Conservation (phyloP, 148 eudicot species). For the Diospyros kaki region DNA sequence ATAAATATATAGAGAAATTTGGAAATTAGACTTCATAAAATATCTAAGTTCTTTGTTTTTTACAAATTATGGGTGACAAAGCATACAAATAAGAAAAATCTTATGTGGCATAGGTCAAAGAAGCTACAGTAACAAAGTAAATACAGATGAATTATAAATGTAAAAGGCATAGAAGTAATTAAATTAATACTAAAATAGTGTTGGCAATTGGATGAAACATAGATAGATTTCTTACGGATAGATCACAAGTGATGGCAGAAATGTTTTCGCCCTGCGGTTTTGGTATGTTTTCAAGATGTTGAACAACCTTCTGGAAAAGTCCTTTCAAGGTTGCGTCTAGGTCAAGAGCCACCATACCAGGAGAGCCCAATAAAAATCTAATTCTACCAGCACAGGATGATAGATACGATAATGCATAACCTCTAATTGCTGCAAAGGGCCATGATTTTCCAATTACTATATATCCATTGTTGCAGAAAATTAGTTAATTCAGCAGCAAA, state of each 20-base stretch:
- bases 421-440: conserved; percentile 78
- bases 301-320: conserved; percentile 83
- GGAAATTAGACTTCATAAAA: background rate
- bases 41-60: background rate
- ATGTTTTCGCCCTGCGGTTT: conserved; percentile 96
- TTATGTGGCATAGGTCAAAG: background rate
- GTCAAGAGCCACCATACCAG: conserved; percentile 99
- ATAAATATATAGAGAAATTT: background rate
- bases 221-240: conserved; percentile 62
- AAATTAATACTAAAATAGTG: background rate
- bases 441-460: conserved; percentile 3
- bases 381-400: conserved; percentile 98
- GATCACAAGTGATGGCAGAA: conserved; percentile 83
- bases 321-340: conserved; percentile 79
- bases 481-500: background rate
- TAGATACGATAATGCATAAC: conserved; percentile 91
- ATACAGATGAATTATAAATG: background rate
- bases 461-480: background rate
- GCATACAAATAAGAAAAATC: background rate
- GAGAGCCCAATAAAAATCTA: conserved; percentile 83
- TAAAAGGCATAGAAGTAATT: background rate
- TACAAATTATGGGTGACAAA: background rate
- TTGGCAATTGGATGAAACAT: background rate
- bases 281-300: conserved; percentile 93
- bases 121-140: background rate